Percentiles rank a stretch among this genome's conserved stretches.
These are phyloP conservation scores for Neofusicoccum sp. DNA, from an alignment of 2,329 filamentous ascomycete genomes.

Conservation along the genomic window DNA sequence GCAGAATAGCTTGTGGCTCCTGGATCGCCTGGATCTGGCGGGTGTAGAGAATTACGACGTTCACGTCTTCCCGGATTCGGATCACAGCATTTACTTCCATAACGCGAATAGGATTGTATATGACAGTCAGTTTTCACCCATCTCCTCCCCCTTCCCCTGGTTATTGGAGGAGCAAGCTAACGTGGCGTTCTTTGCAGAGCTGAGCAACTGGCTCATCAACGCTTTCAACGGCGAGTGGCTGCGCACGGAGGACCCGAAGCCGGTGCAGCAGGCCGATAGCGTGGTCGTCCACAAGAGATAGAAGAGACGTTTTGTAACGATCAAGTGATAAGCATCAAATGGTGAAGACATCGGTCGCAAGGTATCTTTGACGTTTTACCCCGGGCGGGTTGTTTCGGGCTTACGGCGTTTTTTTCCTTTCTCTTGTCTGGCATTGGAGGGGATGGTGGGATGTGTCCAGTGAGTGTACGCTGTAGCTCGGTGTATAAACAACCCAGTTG, in stretches of 20 bases:
- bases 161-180: not conserved
- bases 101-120: slow-evolving; percentile 90
- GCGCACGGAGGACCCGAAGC: slow-evolving; percentile 53
- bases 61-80: slow-evolving; percentile 93
- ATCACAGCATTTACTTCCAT: slow-evolving; percentile 94
- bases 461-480: not conserved
- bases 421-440: not conserved
- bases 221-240: slow-evolving; percentile 98
- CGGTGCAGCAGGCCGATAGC: slow-evolving; percentile 25
- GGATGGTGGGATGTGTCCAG: not conserved
- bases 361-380: not conserved
- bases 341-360: not conserved
- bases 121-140: slow-evolving; percentile 66
- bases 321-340: not conserved
- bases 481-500: too few relatives aligned
- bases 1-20: slow-evolving; percentile 83
- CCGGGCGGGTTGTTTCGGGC: not conserved
- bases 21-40: slow-evolving; percentile 81
- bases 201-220: slow-evolving; percentile 90
- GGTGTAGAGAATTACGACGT: slow-evolving; percentile 92
- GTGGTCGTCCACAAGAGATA: not conserved
- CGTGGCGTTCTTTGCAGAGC: slow-evolving; percentile 49
- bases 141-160: not conserved
- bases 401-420: not conserved
- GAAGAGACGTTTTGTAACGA: too few relatives aligned